phyloP scores from a whole-genome alignment of 305 asterid genomes.

The Fraxinus ornus region DNA sequence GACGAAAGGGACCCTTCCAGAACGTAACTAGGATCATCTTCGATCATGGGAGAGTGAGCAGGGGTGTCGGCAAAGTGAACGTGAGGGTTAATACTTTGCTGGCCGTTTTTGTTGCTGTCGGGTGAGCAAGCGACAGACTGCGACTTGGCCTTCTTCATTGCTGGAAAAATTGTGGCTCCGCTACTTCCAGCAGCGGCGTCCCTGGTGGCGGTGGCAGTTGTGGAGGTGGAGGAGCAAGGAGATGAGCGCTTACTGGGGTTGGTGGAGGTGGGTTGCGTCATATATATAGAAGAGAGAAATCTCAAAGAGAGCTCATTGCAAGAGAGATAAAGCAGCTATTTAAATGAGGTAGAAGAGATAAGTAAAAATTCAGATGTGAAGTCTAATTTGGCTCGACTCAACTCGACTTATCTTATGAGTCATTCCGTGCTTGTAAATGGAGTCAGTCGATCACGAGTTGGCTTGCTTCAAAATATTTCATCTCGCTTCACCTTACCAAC shows the following conservation, averaged over 20 bases:
- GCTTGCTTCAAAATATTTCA: too few species aligned
- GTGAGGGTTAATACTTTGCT: constrained; percentile 39
- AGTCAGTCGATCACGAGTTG: background rate
- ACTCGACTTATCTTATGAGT: background rate
- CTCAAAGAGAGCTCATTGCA: constrained; percentile 45
- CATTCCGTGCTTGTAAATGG: background rate
- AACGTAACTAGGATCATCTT: constrained; percentile 50
- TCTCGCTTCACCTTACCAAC: too few species aligned
- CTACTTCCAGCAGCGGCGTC: constrained; percentile 31
- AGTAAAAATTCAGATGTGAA: too few species aligned
- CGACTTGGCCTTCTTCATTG: constrained; percentile 67
- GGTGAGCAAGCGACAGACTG: constrained; percentile 47
- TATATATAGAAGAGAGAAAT: constrained; percentile 41
- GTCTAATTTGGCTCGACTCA: background rate
- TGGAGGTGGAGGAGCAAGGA: constrained; percentile 27
- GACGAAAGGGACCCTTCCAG: constrained; percentile 46
- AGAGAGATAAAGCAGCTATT: constrained; percentile 12
- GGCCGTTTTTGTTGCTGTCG: constrained; percentile 46
- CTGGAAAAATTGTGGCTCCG: constrained; percentile 36
- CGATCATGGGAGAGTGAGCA: constrained; percentile 47
- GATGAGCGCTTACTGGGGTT: constrained; percentile 56
- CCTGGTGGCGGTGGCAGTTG: constrained; percentile 9
- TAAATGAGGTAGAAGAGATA: background rate
- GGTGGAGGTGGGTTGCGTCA: constrained; percentile 56
- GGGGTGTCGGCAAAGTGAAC: constrained; percentile 51